Evolutionary conservation across 1,284 basidiomycete species (phyloP), one percentile per base, ranked within the genome.

Genomic region (Pseudozyma tsukubaensis): DNA sequence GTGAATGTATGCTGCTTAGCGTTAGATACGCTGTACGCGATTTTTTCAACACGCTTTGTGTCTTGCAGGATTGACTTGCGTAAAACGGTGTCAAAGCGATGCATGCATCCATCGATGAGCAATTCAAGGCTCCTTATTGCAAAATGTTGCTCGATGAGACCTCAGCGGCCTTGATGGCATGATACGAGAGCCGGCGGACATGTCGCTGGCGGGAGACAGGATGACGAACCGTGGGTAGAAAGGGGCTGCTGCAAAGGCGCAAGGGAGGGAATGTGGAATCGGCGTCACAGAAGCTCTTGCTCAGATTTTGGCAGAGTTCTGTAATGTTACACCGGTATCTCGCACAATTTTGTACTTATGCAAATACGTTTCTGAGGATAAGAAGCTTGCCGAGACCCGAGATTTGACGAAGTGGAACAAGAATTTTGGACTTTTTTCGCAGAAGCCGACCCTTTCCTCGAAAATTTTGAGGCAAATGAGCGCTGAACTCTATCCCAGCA

Each of bases 381-480:
- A 18, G 29, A 19, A 36, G 8, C 18, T 39, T 40, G 36, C 57
- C 50, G 59, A 53, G n/a, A 48, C 36, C 59, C 51, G 50, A 35
- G 19, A n/a, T 18, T 19, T 8, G 36, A 21, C n/a, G 42, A 11
- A 9, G n/a, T 18, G 12, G 18, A 36, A 8, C 14, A 21, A 52
- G 49, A 42, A 48, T 47, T 51, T 43, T 44, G 35, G 32, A 29
- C 39, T 37, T 45, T 45, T 45, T 45, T 39, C 12, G 3, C 50
- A 51, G 24, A n/a, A 51, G 0, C 48, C 42, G 37, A 43, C 35
- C 24, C 37, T 53, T 59, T 49, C 43, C 24, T 32, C 58, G 44
- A 57, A 61, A 54, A 44, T 53, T 61, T 67, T 57, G 53, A 50
- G 48, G 21, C 21, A 57, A 32, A 34, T 12, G 14, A 32, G 18